Conservation (phyloP, 306 rosid species). For the Purshia tridentata region DNA sequence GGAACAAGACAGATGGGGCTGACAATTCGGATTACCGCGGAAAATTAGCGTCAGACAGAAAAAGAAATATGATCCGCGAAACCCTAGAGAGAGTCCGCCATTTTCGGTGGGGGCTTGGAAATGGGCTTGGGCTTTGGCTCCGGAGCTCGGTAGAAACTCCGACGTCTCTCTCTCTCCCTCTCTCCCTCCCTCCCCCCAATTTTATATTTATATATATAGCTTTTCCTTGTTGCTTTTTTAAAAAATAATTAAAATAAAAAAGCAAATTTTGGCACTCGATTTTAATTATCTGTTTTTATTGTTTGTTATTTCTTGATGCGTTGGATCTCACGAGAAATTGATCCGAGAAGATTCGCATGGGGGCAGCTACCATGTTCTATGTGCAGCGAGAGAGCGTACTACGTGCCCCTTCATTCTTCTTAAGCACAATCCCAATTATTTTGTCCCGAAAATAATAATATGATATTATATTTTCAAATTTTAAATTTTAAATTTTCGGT, state of each 20-base stretch:
- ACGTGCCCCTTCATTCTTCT: not conserved
- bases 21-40: constrained; percentile 53
- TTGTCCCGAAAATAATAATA: not conserved
- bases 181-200: constrained; percentile 17
- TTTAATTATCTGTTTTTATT: too few species aligned
- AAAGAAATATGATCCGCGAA: constrained; percentile 30
- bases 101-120: constrained; percentile 13
- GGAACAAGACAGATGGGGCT: constrained; percentile 18
- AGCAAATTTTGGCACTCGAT: too few species aligned
- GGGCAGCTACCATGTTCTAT: not conserved
- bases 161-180: constrained; percentile 4
- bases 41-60: constrained; percentile 24
- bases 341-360: constrained; percentile 18
- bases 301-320: not conserved
- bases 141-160: constrained; percentile 20
- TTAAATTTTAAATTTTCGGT: too few species aligned
- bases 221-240: not conserved
- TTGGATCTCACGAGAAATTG: constrained; percentile 24
- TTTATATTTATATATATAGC: constrained; percentile 16
- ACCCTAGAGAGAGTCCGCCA: constrained; percentile 43
- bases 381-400: not conserved
- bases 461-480: too few species aligned
- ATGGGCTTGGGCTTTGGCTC: constrained; percentile 23
- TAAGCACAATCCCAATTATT: not conserved
- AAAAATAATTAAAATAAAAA: not conserved